A percentile compares a stretch with the other conserved stretches of the same genome.
Conservation (phyloP, 2,329 filamentous ascomycete species). For the Ophiocordyceps camponoti-leonardi region DNA sequence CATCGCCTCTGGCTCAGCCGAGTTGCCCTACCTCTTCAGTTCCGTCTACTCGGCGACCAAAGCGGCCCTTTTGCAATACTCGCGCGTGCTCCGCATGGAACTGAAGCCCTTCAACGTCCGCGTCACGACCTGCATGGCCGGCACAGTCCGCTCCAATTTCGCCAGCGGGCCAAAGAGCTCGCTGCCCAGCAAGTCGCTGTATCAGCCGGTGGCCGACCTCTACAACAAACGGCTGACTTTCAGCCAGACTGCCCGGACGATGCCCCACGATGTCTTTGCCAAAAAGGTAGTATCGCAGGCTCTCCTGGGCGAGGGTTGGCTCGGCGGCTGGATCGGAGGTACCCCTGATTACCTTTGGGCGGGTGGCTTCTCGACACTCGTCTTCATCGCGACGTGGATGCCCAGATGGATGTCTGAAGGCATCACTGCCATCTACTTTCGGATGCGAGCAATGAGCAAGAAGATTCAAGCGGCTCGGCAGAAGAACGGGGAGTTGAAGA, state of each 20-base stretch:
- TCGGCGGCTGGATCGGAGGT: neutral
- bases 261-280: neutral
- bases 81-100: slow-evolving; percentile 34
- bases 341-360: slow-evolving; percentile 1
- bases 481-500: neutral
- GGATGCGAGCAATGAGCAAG: neutral
- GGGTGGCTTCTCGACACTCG: neutral
- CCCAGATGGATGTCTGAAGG: neutral
- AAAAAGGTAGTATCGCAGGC: neutral
- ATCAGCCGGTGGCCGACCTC: slow-evolving; percentile 25
- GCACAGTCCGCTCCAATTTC: slow-evolving; percentile 35
- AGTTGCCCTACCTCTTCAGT: slow-evolving; percentile 36
- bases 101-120: slow-evolving; percentile 35
- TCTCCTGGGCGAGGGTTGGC: neutral
- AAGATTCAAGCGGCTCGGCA: neutral
- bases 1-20: slow-evolving; percentile 32
- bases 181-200: slow-evolving; percentile 28
- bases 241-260: slow-evolving; percentile 27
- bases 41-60: slow-evolving; percentile 37
- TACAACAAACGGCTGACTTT: slow-evolving; percentile 29
- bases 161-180: slow-evolving; percentile 21
- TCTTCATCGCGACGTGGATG: neutral
- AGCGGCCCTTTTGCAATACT: slow-evolving; percentile 34
- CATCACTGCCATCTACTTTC: neutral
- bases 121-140: slow-evolving; percentile 40